These are phyloP conservation scores for Avena insularis DNA, from an alignment of 176 grass and related monocot genomes.

Conservation along the genomic window DNA sequence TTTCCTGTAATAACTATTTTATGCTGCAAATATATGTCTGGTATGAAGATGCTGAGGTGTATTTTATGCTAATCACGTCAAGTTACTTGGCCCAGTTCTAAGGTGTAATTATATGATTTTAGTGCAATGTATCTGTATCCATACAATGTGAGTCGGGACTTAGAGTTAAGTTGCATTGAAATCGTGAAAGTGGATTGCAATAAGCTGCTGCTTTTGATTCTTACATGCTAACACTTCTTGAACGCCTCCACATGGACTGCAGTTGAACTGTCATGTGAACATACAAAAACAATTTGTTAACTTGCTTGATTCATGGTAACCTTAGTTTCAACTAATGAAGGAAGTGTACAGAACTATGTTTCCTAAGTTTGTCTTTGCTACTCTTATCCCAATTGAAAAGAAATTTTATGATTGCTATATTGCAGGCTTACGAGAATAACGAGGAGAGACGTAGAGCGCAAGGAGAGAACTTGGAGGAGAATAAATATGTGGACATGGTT, in stretches of 20 bases:
- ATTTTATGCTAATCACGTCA: background rate
- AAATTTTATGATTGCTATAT: constrained; percentile 38
- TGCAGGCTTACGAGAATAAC: constrained; percentile 79
- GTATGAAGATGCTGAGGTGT: too few relatives aligned
- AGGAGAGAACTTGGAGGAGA: constrained; percentile 67
- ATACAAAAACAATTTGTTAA: constrained; percentile 29
- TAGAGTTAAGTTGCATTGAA: constrained; percentile 19
- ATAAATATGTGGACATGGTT: constrained; percentile 76
- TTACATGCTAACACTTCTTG: background rate
- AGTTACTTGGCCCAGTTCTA: constrained; percentile 20
- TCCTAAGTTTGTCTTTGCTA: constrained; percentile 24
- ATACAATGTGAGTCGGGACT: background rate
- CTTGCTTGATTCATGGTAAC: constrained; percentile 21
- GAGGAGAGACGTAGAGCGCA: constrained; percentile 76
- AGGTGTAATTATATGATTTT: constrained; percentile 24
- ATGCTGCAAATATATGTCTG: constrained; percentile 24
- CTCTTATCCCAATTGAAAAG: constrained; percentile 7
- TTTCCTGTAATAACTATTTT: constrained; percentile 32
- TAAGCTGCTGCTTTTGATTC: constrained; percentile 18
- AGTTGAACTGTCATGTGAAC: constrained; percentile 3
- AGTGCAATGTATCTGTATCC: constrained; percentile 5
- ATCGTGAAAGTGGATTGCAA: constrained; percentile 36
- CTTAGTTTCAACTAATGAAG: constrained; percentile 16
- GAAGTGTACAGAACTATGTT: constrained; percentile 23
- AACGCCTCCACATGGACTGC: background rate